A percentile compares a stretch with the other conserved stretches of the same genome.
phyloP scores from a whole-genome alignment of 169 alveolate genomes.

The Miamiensis avidus region DNA sequence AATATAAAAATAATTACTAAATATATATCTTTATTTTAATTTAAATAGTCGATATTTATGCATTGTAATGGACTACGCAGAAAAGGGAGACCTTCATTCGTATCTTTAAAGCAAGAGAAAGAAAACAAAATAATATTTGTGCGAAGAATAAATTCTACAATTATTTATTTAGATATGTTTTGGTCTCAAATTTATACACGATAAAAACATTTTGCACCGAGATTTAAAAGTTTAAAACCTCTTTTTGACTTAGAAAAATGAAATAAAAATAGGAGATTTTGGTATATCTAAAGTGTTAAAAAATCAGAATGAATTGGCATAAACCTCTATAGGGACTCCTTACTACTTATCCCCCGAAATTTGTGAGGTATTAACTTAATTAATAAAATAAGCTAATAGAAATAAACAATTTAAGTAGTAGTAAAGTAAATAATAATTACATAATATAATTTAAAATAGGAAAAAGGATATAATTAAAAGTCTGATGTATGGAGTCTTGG shows the following conservation, averaged over 20 bases:
- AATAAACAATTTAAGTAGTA: too few species aligned
- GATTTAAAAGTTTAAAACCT: conserved; percentile 79
- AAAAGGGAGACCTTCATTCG: conserved; percentile 33
- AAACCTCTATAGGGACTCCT: conserved; percentile 78
- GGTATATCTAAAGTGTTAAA: conserved; percentile 72
- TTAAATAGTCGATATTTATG: neutral
- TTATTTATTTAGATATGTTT: conserved; percentile 67
- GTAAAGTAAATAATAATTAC: too few species aligned
- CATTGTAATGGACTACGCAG: conserved; percentile 48
- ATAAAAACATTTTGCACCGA: conserved; percentile 70
- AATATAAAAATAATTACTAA: conserved; percentile 42
- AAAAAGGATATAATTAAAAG: conserved; percentile 65
- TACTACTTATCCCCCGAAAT: conserved; percentile 78
- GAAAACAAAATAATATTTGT: conserved; percentile 19
- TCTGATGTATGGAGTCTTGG: conserved; percentile 86
- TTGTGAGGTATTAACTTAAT: conserved; percentile 32
- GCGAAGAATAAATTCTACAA: conserved; percentile 74
- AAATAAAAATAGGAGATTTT: conserved; percentile 79
- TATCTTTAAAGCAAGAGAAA: conserved; percentile 26
- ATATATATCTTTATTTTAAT: conserved; percentile 1
- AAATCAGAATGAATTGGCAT: conserved; percentile 25
- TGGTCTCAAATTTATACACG: conserved; percentile 73
- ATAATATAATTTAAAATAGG: neutral
- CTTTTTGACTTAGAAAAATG: conserved; percentile 61
- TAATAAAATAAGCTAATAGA: too few species aligned